Percentiles rank a stretch among this genome's conserved stretches.
phyloP scores from a whole-genome alignment of 2,329 filamentous ascomycete genomes.

The Phymatotrichopsis omnivora region DNA sequence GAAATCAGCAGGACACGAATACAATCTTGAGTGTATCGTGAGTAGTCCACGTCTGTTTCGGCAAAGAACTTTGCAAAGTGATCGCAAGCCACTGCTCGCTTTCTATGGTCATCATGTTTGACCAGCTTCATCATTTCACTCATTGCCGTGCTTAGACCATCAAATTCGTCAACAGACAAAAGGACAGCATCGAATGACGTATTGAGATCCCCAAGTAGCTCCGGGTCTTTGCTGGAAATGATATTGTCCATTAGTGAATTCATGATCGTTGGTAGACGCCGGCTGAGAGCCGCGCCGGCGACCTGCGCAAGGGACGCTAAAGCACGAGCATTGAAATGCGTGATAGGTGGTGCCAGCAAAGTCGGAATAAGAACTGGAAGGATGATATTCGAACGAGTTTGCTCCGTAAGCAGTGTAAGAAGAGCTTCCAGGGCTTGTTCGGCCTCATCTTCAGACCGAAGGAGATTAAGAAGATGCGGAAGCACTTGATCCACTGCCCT shows the following conservation, averaged over 20 bases:
- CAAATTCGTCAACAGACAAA: conserved; percentile 86
- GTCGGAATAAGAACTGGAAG: conserved; percentile 92
- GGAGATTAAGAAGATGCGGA: conserved; percentile 79
- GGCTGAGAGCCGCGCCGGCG: conserved; percentile 79
- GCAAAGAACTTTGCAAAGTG: conserved; percentile 84
- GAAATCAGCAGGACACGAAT: conserved; percentile 82
- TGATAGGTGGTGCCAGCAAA: conserved; percentile 78
- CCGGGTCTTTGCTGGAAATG: conserved; percentile 64
- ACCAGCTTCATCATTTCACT: conserved; percentile 77
- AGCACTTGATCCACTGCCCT: conserved; percentile 90
- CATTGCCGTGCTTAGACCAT: conserved; percentile 93
- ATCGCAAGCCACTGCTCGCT: conserved; percentile 63
- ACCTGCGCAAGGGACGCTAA: conserved; percentile 88
- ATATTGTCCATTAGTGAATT: conserved; percentile 93
- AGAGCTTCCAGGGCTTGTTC: conserved; percentile 88
- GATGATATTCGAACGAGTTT: conserved; percentile 89
- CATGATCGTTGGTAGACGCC: conserved; percentile 78
- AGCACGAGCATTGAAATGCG: conserved; percentile 87
- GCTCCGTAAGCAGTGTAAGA: conserved; percentile 85
- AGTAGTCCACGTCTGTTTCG: conserved; percentile 73
- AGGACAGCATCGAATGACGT: conserved; percentile 80
- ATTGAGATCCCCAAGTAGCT: conserved; percentile 61
- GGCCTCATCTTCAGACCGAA: conserved; percentile 75
- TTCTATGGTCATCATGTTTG: conserved; percentile 86
- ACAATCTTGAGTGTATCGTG: conserved; percentile 90